Evolutionary conservation across 1,284 basidiomycete genomes (phyloP).

Genomic region (Puccinia hordei): DNA sequence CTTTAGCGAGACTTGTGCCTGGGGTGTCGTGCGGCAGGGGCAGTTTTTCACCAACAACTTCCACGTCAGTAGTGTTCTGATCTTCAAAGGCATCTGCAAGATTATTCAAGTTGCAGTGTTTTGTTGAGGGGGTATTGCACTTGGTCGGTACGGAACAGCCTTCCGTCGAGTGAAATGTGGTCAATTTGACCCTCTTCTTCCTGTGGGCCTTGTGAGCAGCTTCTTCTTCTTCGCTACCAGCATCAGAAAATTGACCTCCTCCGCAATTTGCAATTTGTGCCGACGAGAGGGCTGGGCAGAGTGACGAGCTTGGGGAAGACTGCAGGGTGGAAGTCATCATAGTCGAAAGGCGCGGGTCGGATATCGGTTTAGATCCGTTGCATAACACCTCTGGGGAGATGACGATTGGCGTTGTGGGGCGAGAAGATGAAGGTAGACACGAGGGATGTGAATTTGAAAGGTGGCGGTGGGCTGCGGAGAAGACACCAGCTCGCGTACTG

Average conservation of each 20-base stretch:
- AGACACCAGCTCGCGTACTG: constrained; percentile 20
- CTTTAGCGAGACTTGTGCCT: not conserved
- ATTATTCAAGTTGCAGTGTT: not conserved
- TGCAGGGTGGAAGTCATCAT: not conserved
- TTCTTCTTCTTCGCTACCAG: constrained; percentile 21
- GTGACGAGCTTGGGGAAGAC: not conserved
- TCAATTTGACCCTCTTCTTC: constrained; percentile 15
- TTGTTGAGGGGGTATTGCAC: constrained; percentile 1
- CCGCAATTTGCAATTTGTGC: constrained; percentile 7
- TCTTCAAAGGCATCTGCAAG: not conserved
- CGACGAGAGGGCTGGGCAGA: constrained; percentile 25
- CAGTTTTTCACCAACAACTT: not conserved
- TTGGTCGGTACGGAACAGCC: not conserved
- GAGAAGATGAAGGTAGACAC: constrained; percentile 10
- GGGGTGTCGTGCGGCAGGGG: not conserved
- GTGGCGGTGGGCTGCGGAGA: constrained; percentile 21
- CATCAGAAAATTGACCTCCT: constrained; percentile 36
- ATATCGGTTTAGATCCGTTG: not conserved
- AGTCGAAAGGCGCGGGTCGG: not conserved
- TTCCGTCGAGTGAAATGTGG: not conserved
- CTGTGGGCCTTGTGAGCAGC: not conserved
- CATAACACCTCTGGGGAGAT: constrained; percentile 8
- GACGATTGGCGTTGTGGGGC: constrained; percentile 20
- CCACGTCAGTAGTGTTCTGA: not conserved
- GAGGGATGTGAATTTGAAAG: constrained; percentile 5